A percentile compares a stretch with the other conserved stretches of the same genome.
These are phyloP conservation scores for Mycena pura DNA, from an alignment of 768 basidiomycete genomes.

Conservation along the genomic window DNA sequence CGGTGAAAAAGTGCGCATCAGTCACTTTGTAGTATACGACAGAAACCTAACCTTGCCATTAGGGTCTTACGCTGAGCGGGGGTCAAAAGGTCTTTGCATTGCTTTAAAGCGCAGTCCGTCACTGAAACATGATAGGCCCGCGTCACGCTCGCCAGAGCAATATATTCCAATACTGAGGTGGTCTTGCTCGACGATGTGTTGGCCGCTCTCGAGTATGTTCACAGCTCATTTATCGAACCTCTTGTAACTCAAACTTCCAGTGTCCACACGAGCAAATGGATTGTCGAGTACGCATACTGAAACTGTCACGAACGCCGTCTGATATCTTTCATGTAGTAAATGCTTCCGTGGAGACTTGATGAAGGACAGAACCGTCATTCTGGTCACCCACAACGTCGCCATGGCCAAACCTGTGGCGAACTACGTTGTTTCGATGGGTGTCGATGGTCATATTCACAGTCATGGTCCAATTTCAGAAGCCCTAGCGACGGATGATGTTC, in stretches of 20 bases:
- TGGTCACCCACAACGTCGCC: conserved; percentile 57
- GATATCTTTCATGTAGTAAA: conserved; percentile 30
- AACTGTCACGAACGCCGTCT: neutral
- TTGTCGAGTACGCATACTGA: conserved; percentile 42
- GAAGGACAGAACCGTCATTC: conserved; percentile 51
- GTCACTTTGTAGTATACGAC: neutral
- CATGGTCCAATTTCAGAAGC: conserved; percentile 53
- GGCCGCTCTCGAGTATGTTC: conserved; percentile 40
- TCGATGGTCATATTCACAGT: conserved; percentile 50
- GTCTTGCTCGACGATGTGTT: conserved; percentile 51
- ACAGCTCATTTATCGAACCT: conserved; percentile 40
- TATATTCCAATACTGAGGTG: conserved; percentile 50
- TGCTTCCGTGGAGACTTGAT: conserved; percentile 52
- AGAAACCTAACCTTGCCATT: neutral
- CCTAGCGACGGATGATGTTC: conserved; percentile 42
- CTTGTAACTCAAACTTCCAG: neutral
- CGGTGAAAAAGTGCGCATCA: conserved; percentile 51
- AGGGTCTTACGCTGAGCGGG: conserved; percentile 51
- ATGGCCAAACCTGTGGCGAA: conserved; percentile 50
- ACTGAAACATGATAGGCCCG: conserved; percentile 35
- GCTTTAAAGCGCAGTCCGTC: conserved; percentile 37
- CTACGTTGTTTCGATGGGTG: conserved; percentile 53
- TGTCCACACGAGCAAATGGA: conserved; percentile 59
- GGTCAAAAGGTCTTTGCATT: conserved; percentile 53
- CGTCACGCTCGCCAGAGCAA: conserved; percentile 51